Conservation (phyloP, 257 asterid genomes). For the Plantago ovata region DNA sequence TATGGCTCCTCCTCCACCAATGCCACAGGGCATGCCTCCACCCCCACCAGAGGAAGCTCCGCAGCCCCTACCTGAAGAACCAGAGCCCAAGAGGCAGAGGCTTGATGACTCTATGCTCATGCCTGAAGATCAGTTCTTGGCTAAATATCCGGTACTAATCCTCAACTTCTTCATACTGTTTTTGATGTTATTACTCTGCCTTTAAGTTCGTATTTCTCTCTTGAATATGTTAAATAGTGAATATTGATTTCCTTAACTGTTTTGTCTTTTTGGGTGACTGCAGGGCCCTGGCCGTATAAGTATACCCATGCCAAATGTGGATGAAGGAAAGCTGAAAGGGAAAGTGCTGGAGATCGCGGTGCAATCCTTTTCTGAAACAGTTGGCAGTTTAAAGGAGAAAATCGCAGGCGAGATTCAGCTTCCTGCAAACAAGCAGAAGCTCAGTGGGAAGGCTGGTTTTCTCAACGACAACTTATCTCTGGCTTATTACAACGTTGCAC, state of each 20-base stretch:
- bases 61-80: conserved; percentile 94
- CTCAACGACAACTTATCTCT: too few relatives aligned
- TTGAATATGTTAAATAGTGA: not conserved
- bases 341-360: conserved; percentile 72
- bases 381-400: too few relatives aligned
- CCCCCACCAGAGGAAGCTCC: conserved; percentile 80
- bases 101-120: conserved; percentile 77
- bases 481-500: too few relatives aligned
- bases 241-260: conserved; percentile 4
- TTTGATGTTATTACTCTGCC: not conserved
- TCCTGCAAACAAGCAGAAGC: too few relatives aligned
- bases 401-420: too few relatives aligned
- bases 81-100: conserved; percentile 91
- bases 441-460: too few relatives aligned
- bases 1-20: conserved; percentile 73
- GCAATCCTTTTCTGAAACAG: conserved; percentile 76
- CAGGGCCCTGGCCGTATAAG: conserved; percentile 79
- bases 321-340: conserved; percentile 89
- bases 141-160: conserved; percentile 63
- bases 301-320: conserved; percentile 76
- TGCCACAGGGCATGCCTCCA: conserved; percentile 28
- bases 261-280: conserved; percentile 24
- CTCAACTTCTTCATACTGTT: conserved; percentile 5
- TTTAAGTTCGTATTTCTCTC: not conserved
- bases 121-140: conserved; percentile 87